phyloP scores from a whole-genome alignment of 305 asterid genomes.

The Lippia alba region DNA sequence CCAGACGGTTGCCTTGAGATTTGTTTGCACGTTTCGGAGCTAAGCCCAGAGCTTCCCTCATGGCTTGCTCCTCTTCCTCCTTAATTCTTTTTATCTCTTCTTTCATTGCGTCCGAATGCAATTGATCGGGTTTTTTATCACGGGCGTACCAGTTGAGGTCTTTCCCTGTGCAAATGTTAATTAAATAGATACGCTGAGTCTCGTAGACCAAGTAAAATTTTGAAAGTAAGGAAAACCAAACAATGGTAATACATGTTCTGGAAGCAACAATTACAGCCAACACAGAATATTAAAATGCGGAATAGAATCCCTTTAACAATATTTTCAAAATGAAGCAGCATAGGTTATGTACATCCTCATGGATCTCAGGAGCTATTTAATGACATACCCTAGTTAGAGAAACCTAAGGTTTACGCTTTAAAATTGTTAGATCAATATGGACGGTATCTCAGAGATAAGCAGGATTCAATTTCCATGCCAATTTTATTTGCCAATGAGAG shows the following conservation, averaged over 20 bases:
- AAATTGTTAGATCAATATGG: slow-evolving; percentile 8
- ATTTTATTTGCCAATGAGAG: background rate
- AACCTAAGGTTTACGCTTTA: background rate
- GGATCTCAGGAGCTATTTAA: background rate
- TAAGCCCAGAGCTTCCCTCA: slow-evolving; percentile 97
- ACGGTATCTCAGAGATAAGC: too few relatives aligned
- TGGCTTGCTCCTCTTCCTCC: slow-evolving; percentile 98
- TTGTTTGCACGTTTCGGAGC: slow-evolving; percentile 85
- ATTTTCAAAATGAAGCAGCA: background rate
- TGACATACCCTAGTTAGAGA: background rate
- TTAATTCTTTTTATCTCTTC: slow-evolving; percentile 90
- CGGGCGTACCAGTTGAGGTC: slow-evolving; percentile 93
- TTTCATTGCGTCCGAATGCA: slow-evolving; percentile 65
- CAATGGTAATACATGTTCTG: background rate
- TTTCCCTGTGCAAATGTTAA: slow-evolving; percentile 62
- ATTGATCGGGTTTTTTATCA: slow-evolving; percentile 61
- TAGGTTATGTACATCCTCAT: slow-evolving; percentile 2
- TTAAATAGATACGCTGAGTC: slow-evolving; percentile 8
- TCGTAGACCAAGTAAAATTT: background rate
- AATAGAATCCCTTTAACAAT: background rate
- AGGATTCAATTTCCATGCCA: too few relatives aligned
- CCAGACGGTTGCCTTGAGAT: slow-evolving; percentile 77
- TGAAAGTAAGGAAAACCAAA: background rate
- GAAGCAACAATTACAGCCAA: background rate
- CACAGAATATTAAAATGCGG: background rate